Evolutionary conservation across 768 basidiomycete genomes (phyloP).

Genomic region (Piloderma croceum): DNA sequence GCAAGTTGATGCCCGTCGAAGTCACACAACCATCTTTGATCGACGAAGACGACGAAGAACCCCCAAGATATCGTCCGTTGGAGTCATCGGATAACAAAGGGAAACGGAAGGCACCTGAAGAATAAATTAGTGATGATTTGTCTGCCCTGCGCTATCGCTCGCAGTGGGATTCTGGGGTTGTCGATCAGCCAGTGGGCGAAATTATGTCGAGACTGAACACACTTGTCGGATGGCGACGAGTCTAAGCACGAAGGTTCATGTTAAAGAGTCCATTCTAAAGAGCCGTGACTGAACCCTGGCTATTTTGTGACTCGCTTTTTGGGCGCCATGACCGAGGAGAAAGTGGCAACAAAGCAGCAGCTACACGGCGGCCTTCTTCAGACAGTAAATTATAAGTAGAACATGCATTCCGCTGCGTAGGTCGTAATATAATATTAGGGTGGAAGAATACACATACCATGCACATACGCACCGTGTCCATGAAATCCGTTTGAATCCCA

Average conservation of each 20-base stretch:
- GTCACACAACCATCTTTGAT: slow-evolving; percentile 52
- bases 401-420: slow-evolving; percentile 78
- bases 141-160: slow-evolving; percentile 14
- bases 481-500: slow-evolving; percentile 69
- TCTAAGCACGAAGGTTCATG: too few relatives aligned
- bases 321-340: slow-evolving; percentile 52
- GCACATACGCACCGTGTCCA: slow-evolving; percentile 61
- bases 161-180: too few relatives aligned
- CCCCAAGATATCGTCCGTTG: slow-evolving; percentile 22
- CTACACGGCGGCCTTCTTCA: slow-evolving; percentile 91
- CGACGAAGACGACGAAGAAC: slow-evolving; percentile 56
- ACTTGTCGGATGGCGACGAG: too few relatives aligned
- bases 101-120: slow-evolving; percentile 52
- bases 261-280: too few relatives aligned
- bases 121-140: slow-evolving; percentile 10
- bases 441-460: not conserved
- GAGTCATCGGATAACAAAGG: slow-evolving; percentile 46
- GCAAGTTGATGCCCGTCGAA: slow-evolving; percentile 53
- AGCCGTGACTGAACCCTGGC: too few relatives aligned
- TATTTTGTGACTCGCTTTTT: too few relatives aligned
- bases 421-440: too few relatives aligned
- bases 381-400: slow-evolving; percentile 91
- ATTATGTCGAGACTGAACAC: too few relatives aligned
- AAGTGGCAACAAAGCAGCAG: slow-evolving; percentile 81
- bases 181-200: too few relatives aligned